These are phyloP conservation scores for Solanum verrucosum DNA, from an alignment of 257 asterid species.

Conservation along the genomic window DNA sequence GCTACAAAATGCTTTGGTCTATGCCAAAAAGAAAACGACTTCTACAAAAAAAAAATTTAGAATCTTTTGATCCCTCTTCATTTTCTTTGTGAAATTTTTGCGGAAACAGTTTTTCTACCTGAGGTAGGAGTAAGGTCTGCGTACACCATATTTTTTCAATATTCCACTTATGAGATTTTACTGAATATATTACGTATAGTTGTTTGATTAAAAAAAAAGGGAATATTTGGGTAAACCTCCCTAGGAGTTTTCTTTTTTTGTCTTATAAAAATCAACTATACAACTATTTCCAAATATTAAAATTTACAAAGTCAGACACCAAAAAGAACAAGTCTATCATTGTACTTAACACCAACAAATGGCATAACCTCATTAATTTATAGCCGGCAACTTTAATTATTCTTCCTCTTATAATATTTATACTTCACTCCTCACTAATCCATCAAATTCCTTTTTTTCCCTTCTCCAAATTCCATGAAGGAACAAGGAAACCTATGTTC, in stretches of 20 bases:
- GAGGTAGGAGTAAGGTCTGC: background rate
- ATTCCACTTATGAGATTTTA: background rate
- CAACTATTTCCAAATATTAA: background rate
- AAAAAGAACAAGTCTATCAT: conserved; percentile 68
- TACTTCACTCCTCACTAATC: background rate
- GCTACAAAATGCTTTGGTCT: background rate
- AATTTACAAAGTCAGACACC: conserved; percentile 20
- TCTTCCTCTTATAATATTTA: conserved; percentile 6
- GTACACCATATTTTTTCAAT: background rate
- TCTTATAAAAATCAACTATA: background rate
- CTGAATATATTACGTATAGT: background rate
- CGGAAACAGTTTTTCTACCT: fast-evolving
- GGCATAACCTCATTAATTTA: conserved; percentile 24
- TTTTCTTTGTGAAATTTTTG: background rate
- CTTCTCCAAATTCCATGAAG: background rate
- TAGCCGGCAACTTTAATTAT: conserved; percentile 39
- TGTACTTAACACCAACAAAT: conserved; percentile 55
- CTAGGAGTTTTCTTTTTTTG: background rate
- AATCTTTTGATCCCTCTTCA: background rate
- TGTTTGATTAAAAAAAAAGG: background rate
- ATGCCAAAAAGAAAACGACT: background rate
- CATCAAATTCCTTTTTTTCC: background rate
- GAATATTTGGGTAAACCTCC: background rate
- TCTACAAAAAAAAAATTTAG: background rate
- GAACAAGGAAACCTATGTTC: background rate